These are phyloP conservation scores for Spiromastix sp. DNA, from an alignment of 2,329 filamentous ascomycete species.

Conservation along the genomic window DNA sequence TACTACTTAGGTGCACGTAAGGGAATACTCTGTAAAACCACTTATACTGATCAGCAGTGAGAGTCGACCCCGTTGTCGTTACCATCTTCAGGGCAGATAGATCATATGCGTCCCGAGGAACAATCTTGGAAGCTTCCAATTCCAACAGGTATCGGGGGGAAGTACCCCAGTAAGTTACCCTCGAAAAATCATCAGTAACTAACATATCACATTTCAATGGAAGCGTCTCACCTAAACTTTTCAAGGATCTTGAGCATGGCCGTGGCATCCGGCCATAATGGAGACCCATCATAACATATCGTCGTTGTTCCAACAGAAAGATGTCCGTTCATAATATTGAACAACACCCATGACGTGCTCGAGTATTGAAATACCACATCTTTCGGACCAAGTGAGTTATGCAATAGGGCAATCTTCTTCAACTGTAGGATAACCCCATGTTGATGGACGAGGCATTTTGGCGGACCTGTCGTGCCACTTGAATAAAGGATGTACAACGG, in stretches of 20 bases:
- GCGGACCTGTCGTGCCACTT: conserved; percentile 34
- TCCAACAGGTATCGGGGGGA: conserved; percentile 37
- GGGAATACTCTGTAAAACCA: conserved; percentile 38
- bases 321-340: conserved; percentile 35
- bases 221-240: conserved; percentile 17
- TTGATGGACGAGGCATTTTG: conserved; percentile 37
- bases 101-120: conserved; percentile 29
- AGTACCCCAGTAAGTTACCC: conserved; percentile 34
- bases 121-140: conserved; percentile 24
- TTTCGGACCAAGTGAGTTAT: conserved; percentile 31
- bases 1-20: conserved; percentile 29
- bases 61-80: conserved; percentile 36
- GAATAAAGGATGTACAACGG: conserved; percentile 36
- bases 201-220: neutral
- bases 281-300: conserved; percentile 36
- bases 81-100: conserved; percentile 31
- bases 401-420: conserved; percentile 34
- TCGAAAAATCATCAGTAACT: neutral
- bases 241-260: conserved; percentile 27
- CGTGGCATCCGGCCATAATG: conserved; percentile 29
- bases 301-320: conserved; percentile 32
- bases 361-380: conserved; percentile 38
- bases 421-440: conserved; percentile 35
- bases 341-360: conserved; percentile 39
- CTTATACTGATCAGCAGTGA: conserved; percentile 33